Conservation (phyloP, 2,329 filamentous ascomycete species). For the Botrytis hyacinthi region DNA sequence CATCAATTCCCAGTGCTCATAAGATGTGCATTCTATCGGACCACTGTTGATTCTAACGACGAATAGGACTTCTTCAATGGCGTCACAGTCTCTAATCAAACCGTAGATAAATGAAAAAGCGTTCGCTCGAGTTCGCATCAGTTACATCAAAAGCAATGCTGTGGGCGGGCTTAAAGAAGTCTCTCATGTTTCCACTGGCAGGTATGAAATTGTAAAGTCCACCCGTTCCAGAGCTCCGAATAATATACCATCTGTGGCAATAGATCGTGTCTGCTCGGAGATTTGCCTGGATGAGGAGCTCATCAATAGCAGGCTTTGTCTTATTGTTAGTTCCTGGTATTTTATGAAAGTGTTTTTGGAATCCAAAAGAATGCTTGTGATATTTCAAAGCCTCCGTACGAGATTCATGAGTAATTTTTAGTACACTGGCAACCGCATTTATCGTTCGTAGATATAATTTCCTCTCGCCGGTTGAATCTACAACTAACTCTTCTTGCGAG, state of each 20-base stretch:
- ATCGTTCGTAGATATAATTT: neutral
- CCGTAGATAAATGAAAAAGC: neutral
- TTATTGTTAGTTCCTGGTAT: neutral
- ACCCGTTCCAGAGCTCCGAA: no score
- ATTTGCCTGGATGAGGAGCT: neutral
- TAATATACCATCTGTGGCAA: neutral
- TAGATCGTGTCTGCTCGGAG: neutral
- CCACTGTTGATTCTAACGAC: neutral
- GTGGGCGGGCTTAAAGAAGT: neutral
- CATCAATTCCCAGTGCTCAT: neutral
- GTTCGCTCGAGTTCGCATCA: fast-evolving
- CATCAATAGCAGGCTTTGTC: neutral
- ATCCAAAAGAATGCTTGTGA: neutral
- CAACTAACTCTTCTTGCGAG: neutral
- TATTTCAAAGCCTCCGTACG: neutral
- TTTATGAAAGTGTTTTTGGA: no score
- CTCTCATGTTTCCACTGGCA: neutral
- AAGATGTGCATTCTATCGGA: neutral
- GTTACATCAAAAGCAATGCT: neutral
- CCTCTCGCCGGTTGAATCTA: no score
- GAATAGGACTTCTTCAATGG: neutral
- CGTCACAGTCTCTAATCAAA: neutral
- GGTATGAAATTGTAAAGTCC: no score
- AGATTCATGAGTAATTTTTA: neutral
- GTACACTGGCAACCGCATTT: neutral